Base-by-base conservation (phyloP, 352 stramenopile species). In the Phytophthora hibernalis region DNA sequence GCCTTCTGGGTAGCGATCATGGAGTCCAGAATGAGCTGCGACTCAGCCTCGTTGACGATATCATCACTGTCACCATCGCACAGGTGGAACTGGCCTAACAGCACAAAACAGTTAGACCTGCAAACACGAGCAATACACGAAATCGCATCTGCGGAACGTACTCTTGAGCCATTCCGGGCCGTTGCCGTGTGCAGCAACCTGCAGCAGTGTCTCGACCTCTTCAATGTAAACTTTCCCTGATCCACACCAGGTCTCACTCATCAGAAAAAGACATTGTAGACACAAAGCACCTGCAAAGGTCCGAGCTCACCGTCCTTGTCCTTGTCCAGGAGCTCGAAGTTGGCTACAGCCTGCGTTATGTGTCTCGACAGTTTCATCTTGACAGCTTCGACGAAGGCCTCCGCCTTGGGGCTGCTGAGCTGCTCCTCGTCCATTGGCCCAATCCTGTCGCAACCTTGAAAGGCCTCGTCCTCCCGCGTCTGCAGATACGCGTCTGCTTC, bases 351-450 rank as follows among this genome's bases (percentile, higher is more conserved):
- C 13, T 76, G 72, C 21, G 61, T 62, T 60, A 91, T 92, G 73
- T 87, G 80, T 30, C 74, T 79, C 12, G 72, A 77, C 21, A 92
- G 67, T 61, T 88, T 90, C 20, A 89, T n/a, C 63, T 85, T 80
- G 22, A 90, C 51, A 7, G 77, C 82, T 18, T 91, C 79, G 9
- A 88, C 59, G 30, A 88, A 90, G 13, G 61, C 67, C 16, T 72
- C 69, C 0, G 68, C 68, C 38, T 62, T 65, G 9, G 44, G 24
- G 3, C 60, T 57, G 28, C 35, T 24, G 8, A 76, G 38, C 5
- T 81, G 64, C 15, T 70, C 68, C 2, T 83, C 77, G 5, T 75
- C 68, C 44, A 90, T 60, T 18, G 61, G 69, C 12, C 61, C 64
- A 44, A 91, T 74, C 54, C 77, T 76, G 3, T 65, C 61, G 28